These are phyloP conservation scores for Leucosporidium scottii DNA, from an alignment of 768 basidiomycete species.

Conservation along the genomic window DNA sequence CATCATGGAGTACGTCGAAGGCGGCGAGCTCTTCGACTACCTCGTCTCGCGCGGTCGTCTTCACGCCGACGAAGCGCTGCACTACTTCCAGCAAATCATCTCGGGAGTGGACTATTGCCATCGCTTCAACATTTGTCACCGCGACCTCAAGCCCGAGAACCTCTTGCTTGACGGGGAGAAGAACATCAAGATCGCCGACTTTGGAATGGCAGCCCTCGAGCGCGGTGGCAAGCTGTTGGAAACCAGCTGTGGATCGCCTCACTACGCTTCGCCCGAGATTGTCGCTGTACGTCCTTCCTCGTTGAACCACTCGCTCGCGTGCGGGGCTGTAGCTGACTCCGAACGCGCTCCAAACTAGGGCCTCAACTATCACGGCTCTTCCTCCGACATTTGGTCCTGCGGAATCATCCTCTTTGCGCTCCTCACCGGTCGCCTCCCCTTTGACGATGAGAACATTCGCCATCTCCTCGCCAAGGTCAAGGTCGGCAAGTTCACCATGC, in stretches of 20 bases:
- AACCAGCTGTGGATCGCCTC: slow-evolving; percentile 92
- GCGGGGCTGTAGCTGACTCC: neutral
- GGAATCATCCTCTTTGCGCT: slow-evolving; percentile 88
- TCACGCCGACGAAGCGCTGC: slow-evolving; percentile 69
- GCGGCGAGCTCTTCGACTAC: slow-evolving; percentile 95
- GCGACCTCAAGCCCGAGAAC: slow-evolving; percentile 97
- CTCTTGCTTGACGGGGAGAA: slow-evolving; percentile 65
- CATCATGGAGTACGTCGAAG: slow-evolving; percentile 88
- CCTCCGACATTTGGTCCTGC: slow-evolving; percentile 93
- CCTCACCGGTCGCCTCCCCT: slow-evolving; percentile 81
- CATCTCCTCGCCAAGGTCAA: slow-evolving; percentile 76
- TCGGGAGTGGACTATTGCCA: slow-evolving; percentile 95
- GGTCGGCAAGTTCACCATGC: slow-evolving; percentile 74
- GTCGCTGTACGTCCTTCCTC: slow-evolving; percentile 51
- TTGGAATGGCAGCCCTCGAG: slow-evolving; percentile 97
- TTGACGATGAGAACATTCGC: slow-evolving; percentile 74
- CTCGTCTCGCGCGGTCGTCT: slow-evolving; percentile 81
- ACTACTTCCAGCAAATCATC: slow-evolving; percentile 92
- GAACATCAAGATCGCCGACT: slow-evolving; percentile 92
- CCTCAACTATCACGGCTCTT: slow-evolving; percentile 75
- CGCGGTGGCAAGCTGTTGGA: slow-evolving; percentile 75
- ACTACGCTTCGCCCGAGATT: slow-evolving; percentile 95
- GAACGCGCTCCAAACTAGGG: slow-evolving; percentile 48
- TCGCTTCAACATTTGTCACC: slow-evolving; percentile 93
- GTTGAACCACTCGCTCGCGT: neutral